Conservation (phyloP, 2,329 filamentous ascomycete genomes). For the Cercospora zeae-maydis region DNA sequence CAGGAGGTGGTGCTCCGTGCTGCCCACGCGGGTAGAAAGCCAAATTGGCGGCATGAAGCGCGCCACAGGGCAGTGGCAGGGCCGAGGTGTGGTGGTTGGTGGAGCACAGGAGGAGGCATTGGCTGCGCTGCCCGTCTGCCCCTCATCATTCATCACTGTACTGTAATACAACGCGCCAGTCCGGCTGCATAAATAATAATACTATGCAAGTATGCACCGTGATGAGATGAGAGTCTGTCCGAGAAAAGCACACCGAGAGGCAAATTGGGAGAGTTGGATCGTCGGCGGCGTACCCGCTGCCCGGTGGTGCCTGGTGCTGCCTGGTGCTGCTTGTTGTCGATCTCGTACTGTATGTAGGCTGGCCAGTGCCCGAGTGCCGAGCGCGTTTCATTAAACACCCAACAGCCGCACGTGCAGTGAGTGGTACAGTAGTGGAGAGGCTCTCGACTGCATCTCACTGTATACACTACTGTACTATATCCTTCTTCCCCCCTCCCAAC, state of each 20-base stretch:
- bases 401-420: background rate
- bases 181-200: no score
- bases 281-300: background rate
- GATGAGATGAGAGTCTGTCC: no score
- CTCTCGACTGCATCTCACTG: no score
- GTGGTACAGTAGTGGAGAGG: no score
- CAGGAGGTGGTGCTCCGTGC: constrained; percentile 3
- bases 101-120: constrained; percentile 11
- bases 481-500: no score
- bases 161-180: no score
- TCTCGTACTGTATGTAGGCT: background rate
- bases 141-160: no score
- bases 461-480: no score
- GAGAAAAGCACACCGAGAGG: background rate
- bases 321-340: no score
- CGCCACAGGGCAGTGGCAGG: background rate
- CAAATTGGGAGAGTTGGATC: background rate
- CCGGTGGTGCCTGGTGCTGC: background rate
- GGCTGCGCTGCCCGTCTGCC: background rate
- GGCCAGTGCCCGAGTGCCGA: background rate
- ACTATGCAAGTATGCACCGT: no score
- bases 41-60: constrained; percentile 7
- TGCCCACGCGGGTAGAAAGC: constrained; percentile 6
- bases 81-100: no score
- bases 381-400: background rate